Percentiles rank a stretch among this genome's conserved stretches.
Conservation (phyloP, 2,329 filamentous ascomycete genomes). For the Colletotrichum sojae region DNA sequence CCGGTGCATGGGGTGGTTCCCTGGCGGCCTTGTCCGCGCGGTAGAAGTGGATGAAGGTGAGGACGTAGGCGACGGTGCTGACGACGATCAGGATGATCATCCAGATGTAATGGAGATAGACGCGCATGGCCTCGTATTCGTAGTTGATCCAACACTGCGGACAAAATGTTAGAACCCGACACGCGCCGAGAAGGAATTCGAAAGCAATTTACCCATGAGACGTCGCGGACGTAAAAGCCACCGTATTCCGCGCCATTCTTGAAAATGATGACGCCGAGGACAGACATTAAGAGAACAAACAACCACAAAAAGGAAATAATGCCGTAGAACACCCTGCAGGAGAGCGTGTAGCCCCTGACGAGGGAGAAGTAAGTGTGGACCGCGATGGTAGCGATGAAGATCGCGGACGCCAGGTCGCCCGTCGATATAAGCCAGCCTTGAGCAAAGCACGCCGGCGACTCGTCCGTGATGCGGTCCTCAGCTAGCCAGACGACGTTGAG, state of each 20-base stretch:
- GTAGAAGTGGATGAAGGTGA: constrained; percentile 53
- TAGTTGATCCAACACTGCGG: constrained; percentile 73
- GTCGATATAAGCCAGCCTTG: constrained; percentile 73
- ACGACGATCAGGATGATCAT: constrained; percentile 62
- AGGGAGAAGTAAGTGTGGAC: constrained; percentile 70
- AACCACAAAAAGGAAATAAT: constrained; percentile 62
- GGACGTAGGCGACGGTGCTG: constrained; percentile 53
- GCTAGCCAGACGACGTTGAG: constrained; percentile 67
- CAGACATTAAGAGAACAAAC: constrained; percentile 49
- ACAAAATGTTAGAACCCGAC: not conserved
- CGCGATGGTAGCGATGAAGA: constrained; percentile 72
- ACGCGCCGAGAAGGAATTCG: too few relatives aligned
- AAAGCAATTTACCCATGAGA: constrained; percentile 64
- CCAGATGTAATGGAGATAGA: constrained; percentile 75
- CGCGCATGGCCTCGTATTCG: constrained; percentile 63
- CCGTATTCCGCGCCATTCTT: constrained; percentile 13
- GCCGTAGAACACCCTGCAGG: constrained; percentile 58
- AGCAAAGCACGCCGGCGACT: constrained; percentile 62
- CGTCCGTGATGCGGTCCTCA: constrained; percentile 62
- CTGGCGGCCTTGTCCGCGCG: constrained; percentile 5
- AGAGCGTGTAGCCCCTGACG: constrained; percentile 63
- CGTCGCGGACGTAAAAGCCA: constrained; percentile 65
- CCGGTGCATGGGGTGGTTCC: not conserved
- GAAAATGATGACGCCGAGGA: constrained; percentile 31
- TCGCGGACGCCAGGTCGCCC: constrained; percentile 69